These are phyloP conservation scores for Aquilaria yunnanensis DNA, from an alignment of 345 rosid genomes.

Conservation along the genomic window DNA sequence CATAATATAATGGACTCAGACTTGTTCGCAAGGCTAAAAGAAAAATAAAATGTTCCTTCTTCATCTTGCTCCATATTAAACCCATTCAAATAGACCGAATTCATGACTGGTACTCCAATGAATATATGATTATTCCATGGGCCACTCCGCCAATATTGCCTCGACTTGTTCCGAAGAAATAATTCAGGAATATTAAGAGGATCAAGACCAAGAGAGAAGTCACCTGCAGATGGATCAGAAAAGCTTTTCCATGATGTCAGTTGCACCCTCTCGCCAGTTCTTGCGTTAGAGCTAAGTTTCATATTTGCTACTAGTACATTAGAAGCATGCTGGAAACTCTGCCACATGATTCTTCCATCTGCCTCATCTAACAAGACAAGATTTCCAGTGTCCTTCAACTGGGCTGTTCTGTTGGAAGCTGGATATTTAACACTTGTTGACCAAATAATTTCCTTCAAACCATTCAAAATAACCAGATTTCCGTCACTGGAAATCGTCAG, in stretches of 20 bases:
- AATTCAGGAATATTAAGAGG: conserved; percentile 24
- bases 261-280: conserved; percentile 20
- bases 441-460: conserved; percentile 36
- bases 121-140: conserved; percentile 55
- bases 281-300: conserved; percentile 24
- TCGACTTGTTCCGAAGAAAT: conserved; percentile 35
- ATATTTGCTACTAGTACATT: conserved; percentile 27
- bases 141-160: conserved; percentile 42
- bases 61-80: conserved; percentile 14
- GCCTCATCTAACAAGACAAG: conserved; percentile 28
- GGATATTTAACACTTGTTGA: conserved; percentile 34
- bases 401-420: conserved; percentile 22
- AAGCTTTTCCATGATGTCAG: conserved; percentile 46
- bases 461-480: conserved; percentile 39
- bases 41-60: conserved; percentile 16
- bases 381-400: conserved; percentile 44
- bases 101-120: conserved; percentile 24
- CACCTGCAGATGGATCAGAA: conserved; percentile 50
- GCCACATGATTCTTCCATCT: conserved; percentile 34
- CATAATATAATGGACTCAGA: neutral
- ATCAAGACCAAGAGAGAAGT: conserved; percentile 29
- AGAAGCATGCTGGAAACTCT: conserved; percentile 46
- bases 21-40: neutral
- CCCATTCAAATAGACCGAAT: conserved; percentile 27
- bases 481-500: conserved; percentile 38